Evolutionary conservation across 805 yeast genomes (phyloP), one percentile per base, ranked within the genome.

Genomic region (Cyberlindnera americana): DNA sequence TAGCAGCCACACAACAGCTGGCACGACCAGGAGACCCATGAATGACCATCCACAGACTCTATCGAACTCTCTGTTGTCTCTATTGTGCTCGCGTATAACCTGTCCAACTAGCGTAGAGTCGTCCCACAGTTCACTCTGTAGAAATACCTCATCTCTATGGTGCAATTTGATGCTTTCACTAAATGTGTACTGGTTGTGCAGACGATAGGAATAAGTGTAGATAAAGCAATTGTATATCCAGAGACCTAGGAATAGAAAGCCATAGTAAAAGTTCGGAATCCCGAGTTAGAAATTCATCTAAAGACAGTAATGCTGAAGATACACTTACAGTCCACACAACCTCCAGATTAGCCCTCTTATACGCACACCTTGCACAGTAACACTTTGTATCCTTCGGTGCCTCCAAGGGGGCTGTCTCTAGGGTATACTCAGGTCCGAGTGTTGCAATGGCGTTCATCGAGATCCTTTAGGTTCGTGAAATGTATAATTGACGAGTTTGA

Each of bases 231-330:
- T 55, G 28, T 37, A 41, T 1, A 53, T 3, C 58, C 58, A 55
- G 9, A 52, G 17, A 3, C 47, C 46, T n/a, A 40, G 38, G 12
- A 47, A 29, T 6, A 35, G n/a, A 8, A 48, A 29, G 3, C 60
- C 60, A 38, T 50, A 49, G 30, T 40, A 43, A 30, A 54, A 52
- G 37, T 52, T 49, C 59, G n/a, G n/a, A n/a, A n/a, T n/a, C n/a
- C n/a, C n/a, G n/a, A n/a, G n/a, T n/a, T n/a, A n/a, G n/a, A n/a
- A n/a, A n/a, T n/a, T n/a, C n/a, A n/a, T n/a, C n/a, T n/a, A n/a
- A n/a, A n/a, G n/a, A n/a, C n/a, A n/a, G 14, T 4, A 5, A 26
- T 4, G 17, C 16, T 13, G 15, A 19, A 6, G 13, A 12, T 10
- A 28, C 5, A 51, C 56, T 43, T 33, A 50, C 58, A 1, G 19